Evolutionary conservation across 352 stramenopile genomes (phyloP).

Genomic region (Globisporangium uncinulatum): DNA sequence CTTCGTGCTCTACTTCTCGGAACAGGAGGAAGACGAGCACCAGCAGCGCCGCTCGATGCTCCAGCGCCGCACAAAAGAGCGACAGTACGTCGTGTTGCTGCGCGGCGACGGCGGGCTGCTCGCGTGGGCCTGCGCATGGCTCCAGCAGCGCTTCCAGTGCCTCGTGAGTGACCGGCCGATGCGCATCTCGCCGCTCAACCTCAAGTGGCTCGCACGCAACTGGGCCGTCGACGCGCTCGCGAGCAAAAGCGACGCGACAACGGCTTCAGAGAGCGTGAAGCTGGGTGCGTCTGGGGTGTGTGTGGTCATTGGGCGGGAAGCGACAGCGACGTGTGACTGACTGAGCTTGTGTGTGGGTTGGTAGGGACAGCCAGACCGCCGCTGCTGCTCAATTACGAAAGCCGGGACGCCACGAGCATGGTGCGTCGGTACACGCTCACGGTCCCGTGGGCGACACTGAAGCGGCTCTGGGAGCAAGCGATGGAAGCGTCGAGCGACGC

Average conservation of each 20-base stretch:
- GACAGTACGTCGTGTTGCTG: constrained; percentile 51
- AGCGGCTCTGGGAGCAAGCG: constrained; percentile 32
- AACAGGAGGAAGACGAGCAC: constrained; percentile 23
- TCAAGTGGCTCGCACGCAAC: constrained; percentile 48
- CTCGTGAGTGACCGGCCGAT: constrained; percentile 46
- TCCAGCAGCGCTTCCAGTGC: constrained; percentile 72
- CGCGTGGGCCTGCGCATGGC: constrained; percentile 44
- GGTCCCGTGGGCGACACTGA: constrained; percentile 42
- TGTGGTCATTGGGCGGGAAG: no score
- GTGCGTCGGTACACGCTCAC: constrained; percentile 58
- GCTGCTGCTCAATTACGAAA: constrained; percentile 45
- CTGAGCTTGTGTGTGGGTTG: no score
- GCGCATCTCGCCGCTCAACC: constrained; percentile 38
- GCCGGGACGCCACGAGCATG: constrained; percentile 29
- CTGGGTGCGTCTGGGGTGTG: no score
- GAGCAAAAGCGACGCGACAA: constrained; percentile 4
- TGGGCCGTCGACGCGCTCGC: constrained; percentile 37
- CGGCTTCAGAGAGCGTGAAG: neutral
- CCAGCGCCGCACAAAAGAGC: constrained; percentile 33
- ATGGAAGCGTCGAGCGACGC: constrained; percentile 5
- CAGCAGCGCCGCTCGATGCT: constrained; percentile 10
- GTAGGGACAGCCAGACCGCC: constrained; percentile 15
- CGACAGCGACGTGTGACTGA: no score
- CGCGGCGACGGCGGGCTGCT: constrained; percentile 53
- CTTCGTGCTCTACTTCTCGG: constrained; percentile 66